Evolutionary conservation across 495 filamentous ascomycete species (phyloP), one percentile per base, ranked within the genome.

Genomic region (Gamarada debralockiae): DNA sequence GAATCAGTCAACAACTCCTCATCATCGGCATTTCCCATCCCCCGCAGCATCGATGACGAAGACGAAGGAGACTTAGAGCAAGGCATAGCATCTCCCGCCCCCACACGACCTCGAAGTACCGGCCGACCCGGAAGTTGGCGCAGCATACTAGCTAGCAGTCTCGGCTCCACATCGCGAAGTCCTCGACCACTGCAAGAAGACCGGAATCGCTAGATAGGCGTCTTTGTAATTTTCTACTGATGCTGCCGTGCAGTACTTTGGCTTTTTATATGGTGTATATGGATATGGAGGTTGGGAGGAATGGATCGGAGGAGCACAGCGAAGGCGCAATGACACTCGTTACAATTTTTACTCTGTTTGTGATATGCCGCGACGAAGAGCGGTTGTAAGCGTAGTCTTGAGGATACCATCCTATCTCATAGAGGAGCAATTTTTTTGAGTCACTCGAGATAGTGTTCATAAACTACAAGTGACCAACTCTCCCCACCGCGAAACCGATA

Each of bases 1-100:
- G 62, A 72, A 45, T 70, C 56, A 8, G 47, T 62, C 14, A 73
- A 74, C 24, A 70, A 73, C 15, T 70, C 73, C 4, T 74, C 75
- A 0, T 76, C 79, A 18, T 72, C 73, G 0, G 75, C 76, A 21
- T 33, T 64, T 4, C 61, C 57, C 13, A 58, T 60, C 18, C 12
- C 37, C 8, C 34, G 22, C 9, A 23, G 10, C 12, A 15, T 40
- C 21, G 29, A 4, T 18, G n/a, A 43, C 15, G 34, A 38, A 8
- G 48, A 53, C 20, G 48, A 55, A 22, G 18, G 20, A 18, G 61
- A 64, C 45, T 6, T 64, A 15, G 61, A 64, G 36, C 49, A 43
- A 38, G 58, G 61, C 31, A 49, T 47, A 18, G 34, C 23, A 10
- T 54, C 50, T 22, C 31, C 51, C 9, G 36, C 33, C 15, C 34